Evolutionary conservation across 306 rosid genomes (phyloP), one percentile per base, ranked within the genome.

Genomic region (Lupinus albus): DNA sequence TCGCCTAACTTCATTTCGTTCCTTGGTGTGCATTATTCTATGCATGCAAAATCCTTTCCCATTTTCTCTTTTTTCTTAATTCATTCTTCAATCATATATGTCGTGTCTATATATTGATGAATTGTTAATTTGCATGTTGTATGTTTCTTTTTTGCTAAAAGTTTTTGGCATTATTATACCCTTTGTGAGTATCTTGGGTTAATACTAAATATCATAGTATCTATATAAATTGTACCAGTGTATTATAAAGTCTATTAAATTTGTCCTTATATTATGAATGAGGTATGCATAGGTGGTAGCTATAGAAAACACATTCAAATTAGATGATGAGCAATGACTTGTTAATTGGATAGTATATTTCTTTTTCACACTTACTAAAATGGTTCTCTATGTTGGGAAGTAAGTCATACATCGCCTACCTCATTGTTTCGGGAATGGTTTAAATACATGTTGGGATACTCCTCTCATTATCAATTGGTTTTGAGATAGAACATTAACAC

Each of bases 321-420:
- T 81, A 53, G 95, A 88, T 64, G 93, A 89, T 49, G 85, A 89
- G 48, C 96, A 89, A 56, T 92, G 98, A 97, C 95, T 92, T 74
- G 88, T 97, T 61, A 89, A 92, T 55, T 92, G 98, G 98, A 88
- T 92, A 54, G 28, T 88, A 18, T 92, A 89, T 89, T 92, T 97
- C 0, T 83, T 88, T 60, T 86, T 92, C 78, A 83, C 98, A 4
- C 98, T 92, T 48, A 3, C 67, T 64, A 96, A 92, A 81, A 89
- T 92, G 87, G 45, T 87, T 14, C 66, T 92, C 52, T 87, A 79
- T 85, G 11, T 63, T 89, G 8, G 80, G n/a, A n/a, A n/a, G n/a
- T n/a, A n/a, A n/a, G n/a, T n/a, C n/a, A n/a, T n/a, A n/a, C n/a
- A n/a, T n/a, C n/a, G n/a, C n/a, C n/a, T n/a, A n/a, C n/a, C n/a